Evolutionary conservation across 371 early-diverging fungal species (phyloP).

Genomic region (Smittium mucronatum): DNA sequence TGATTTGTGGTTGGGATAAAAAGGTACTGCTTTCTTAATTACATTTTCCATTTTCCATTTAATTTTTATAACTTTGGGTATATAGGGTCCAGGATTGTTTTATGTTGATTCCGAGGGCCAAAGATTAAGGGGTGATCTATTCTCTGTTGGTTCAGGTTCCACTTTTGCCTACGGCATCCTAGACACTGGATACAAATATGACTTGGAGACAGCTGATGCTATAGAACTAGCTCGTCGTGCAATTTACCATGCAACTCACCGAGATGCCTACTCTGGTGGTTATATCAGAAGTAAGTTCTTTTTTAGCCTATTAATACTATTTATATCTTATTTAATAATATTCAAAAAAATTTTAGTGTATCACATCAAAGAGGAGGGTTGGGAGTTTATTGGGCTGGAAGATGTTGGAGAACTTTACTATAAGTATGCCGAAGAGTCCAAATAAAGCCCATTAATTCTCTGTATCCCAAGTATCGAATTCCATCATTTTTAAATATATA

Average conservation of each 20-base stretch:
- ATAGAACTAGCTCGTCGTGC: constrained; percentile 89
- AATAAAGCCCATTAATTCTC: too few relatives aligned
- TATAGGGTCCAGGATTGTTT: constrained; percentile 81
- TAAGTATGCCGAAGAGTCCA: constrained; percentile 42
- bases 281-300: constrained; percentile 48
- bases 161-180: constrained; percentile 97
- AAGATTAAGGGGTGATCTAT: constrained; percentile 82
- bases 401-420: constrained; percentile 84
- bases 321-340: constrained; percentile 14
- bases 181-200: constrained; percentile 79
- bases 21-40: constrained; percentile 31
- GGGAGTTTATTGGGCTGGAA: constrained; percentile 73
- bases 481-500: too few relatives aligned
- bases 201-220: constrained; percentile 87
- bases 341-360: constrained; percentile 39
- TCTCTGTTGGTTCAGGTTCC: constrained; percentile 97
- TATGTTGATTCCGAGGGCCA: constrained; percentile 98
- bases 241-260: constrained; percentile 97
- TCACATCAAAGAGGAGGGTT: constrained; percentile 84
- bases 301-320: constrained; percentile 30
- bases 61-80: neutral
- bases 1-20: constrained; percentile 99
- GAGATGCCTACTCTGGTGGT: constrained; percentile 99
- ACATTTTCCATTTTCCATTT: neutral
- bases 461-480: too few relatives aligned